Conservation (phyloP, 176 grass and related monocot genomes). For the Chrysopogon serrulatus region DNA sequence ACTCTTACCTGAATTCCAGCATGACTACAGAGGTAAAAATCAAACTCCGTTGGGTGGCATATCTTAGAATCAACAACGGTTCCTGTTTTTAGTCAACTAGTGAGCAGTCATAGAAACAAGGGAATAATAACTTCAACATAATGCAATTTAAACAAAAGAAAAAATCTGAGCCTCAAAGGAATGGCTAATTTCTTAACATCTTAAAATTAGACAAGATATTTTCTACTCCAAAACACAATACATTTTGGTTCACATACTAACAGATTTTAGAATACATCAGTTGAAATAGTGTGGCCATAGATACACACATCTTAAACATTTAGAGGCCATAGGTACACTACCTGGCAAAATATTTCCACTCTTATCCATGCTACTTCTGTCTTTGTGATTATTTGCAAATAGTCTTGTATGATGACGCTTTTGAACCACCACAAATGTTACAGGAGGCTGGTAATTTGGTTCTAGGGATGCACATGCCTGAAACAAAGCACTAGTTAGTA, state of each 20-base stretch:
- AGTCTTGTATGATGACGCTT: constrained; percentile 97
- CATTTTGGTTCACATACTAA: neutral
- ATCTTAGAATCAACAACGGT: constrained; percentile 99
- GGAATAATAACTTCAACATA: neutral
- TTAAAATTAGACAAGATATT: neutral
- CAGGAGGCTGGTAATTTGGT: constrained; percentile 99
- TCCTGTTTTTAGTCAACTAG: constrained; percentile 36
- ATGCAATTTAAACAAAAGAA: neutral
- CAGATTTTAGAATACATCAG: neutral
- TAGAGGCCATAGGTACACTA: constrained; percentile 30
- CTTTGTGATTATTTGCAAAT: constrained; percentile 98
- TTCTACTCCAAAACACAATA: neutral
- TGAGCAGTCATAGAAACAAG: constrained; percentile 8
- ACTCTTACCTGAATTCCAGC: constrained; percentile 97
- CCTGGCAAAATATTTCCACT: constrained; percentile 99
- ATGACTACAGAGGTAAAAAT: constrained; percentile 99
- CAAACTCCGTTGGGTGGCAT: constrained; percentile 95
- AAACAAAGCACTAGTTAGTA: constrained; percentile 17
- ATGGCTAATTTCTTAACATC: neutral
- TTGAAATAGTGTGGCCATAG: neutral
- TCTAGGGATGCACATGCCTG: constrained; percentile 97
- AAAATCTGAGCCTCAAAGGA: neutral
- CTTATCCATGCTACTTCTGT: constrained; percentile 90
- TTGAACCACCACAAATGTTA: constrained; percentile 99
- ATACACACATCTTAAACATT: neutral